phyloP scores from a whole-genome alignment of 192 early-diverging fungal species.

The Neocallimastix lanati region DNA sequence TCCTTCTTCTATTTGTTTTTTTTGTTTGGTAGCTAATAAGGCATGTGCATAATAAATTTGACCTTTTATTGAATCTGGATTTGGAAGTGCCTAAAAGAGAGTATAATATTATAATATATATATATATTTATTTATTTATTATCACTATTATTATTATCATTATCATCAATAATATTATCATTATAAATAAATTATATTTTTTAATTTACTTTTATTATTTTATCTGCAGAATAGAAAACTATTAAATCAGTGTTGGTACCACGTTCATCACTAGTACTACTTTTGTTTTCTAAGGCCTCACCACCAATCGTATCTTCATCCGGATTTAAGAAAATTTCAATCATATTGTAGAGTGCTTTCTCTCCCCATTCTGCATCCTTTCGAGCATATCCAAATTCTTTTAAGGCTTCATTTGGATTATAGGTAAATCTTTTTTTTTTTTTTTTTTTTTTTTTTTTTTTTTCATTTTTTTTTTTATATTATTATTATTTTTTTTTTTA shows the following conservation, averaged over 20 bases:
- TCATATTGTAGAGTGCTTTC: conserved; percentile 20
- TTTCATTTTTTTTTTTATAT: too few relatives aligned
- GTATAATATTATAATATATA: too few relatives aligned
- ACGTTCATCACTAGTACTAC: background rate
- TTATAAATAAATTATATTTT: background rate
- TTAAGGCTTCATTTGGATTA: conserved; percentile 23
- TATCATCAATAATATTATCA: background rate
- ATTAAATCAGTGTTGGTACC: conserved; percentile 22
- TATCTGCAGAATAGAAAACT: conserved; percentile 25
- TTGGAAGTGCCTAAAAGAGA: background rate
- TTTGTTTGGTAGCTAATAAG: conserved; percentile 12
- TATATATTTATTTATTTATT: too few relatives aligned
- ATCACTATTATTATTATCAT: too few relatives aligned
- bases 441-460: background rate
- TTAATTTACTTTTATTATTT: conserved; percentile 24
- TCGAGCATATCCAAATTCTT: conserved; percentile 23
- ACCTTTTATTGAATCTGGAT: background rate
- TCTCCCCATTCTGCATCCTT: conserved; percentile 24
- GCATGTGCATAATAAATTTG: background rate
- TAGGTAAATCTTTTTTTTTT: conserved; percentile 17
- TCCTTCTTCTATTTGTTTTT: conserved; percentile 26
- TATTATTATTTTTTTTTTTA: too few relatives aligned
- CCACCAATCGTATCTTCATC: conserved; percentile 31
- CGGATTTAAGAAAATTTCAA: conserved; percentile 37
- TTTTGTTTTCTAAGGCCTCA: conserved; percentile 18